Evolutionary conservation across 495 filamentous ascomycete species (phyloP), one percentile per base, ranked within the genome.

Genomic region (Aspergillus nanangensis): DNA sequence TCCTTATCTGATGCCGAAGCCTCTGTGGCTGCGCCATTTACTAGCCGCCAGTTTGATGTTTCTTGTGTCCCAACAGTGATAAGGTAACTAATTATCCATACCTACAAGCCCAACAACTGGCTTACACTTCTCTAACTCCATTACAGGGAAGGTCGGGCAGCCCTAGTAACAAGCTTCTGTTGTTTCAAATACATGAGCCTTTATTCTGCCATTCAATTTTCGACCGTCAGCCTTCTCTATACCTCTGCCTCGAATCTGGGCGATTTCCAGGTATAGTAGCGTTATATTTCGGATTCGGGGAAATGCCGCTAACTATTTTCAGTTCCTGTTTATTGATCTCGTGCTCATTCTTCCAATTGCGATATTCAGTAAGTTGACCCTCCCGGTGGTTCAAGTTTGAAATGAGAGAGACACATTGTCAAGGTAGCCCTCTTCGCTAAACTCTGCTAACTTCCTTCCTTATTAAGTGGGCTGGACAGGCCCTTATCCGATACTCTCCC

Each of bases 151-250:
- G 94, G 94, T 4, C 83, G 94, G 48, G 92, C 92, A 35, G 86
- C 94, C 37, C 75, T 99, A 14, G 91, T 96, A 5, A 99, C 94
- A 21, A 96, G 91, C 61, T 99, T 99, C 69, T 95, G 88, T 68
- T 99, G 94, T 71, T 99, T 99, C 72, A 99, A 99, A 66, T 99
- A 90, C 64, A 99, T 99, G 94, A 95, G 89, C 57, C 69, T 99
- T 48, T 99, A 99, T 67, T 96, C 92, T 4, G 93, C 93, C 5
- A 99, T 99, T 41, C 94, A 99, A 66, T 99, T 99, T 72, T 94
- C 89, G n/a, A 86, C 90, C 2, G 94, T 99, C 61, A 96, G 88
- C 79, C 95, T 99, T 58, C 73, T 99, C 19, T 99, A 99, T 63
- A 87, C 89, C 5, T 94, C 87, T 18, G 94, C 84, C 14, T 96